Conservation (phyloP, 306 rosid genomes). For the Heteromeles arbutifolia region DNA sequence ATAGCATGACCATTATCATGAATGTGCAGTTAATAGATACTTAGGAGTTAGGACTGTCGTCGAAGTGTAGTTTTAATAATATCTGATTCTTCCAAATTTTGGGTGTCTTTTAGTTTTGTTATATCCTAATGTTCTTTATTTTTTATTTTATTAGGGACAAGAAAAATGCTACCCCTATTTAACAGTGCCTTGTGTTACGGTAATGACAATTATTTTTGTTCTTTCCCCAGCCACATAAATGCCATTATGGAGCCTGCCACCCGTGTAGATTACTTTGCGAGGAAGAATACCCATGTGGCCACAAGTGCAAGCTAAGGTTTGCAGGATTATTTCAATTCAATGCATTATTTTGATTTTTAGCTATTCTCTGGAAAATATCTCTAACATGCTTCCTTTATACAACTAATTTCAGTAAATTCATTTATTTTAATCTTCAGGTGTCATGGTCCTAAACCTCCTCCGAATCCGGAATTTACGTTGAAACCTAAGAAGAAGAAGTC, state of each 20-base stretch:
- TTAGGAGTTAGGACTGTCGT: background rate
- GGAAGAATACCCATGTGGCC: slow-evolving; percentile 80
- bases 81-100: background rate
- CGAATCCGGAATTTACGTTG: slow-evolving; percentile 74
- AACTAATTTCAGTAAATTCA: background rate
- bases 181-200: background rate
- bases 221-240: slow-evolving; percentile 78
- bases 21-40: background rate
- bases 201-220: slow-evolving; percentile 16
- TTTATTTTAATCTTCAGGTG: slow-evolving; percentile 42
- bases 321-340: slow-evolving; percentile 14
- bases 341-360: slow-evolving; percentile 6
- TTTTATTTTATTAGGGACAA: slow-evolving; percentile 1
- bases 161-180: background rate
- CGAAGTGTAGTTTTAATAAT: background rate
- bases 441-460: slow-evolving; percentile 87
- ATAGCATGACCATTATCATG: background rate
- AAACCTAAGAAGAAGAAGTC: slow-evolving; percentile 86
- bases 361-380: background rate
- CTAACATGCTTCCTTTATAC: background rate
- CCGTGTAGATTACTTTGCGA: slow-evolving; percentile 72
- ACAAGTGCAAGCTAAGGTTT: slow-evolving; percentile 81
- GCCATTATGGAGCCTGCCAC: slow-evolving; percentile 94
- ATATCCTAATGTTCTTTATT: background rate
- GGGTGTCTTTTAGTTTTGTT: background rate